Evolutionary conservation across 1,284 basidiomycete species (phyloP).

Genomic region (Naganishia sp.): DNA sequence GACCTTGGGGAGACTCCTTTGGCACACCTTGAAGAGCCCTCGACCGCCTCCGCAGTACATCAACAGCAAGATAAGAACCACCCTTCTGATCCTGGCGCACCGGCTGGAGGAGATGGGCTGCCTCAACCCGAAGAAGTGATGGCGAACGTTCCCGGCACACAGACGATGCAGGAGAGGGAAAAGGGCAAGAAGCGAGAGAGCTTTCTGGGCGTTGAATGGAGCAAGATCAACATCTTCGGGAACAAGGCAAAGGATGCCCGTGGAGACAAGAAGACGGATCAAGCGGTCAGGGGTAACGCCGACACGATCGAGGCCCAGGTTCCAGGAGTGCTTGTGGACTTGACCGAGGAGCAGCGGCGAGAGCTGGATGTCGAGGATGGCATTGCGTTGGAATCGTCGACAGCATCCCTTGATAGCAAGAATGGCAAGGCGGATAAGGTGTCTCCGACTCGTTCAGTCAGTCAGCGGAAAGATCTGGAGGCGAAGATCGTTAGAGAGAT

Average conservation of each 20-base stretch:
- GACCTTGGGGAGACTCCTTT: slow-evolving; percentile 29
- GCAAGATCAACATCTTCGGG: slow-evolving; percentile 22
- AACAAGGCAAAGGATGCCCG: slow-evolving; percentile 1
- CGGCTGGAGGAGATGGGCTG: slow-evolving; percentile 3
- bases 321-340: slow-evolving; percentile 17
- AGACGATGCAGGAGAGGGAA: slow-evolving; percentile 13
- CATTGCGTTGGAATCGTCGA: slow-evolving; percentile 14
- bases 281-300: background rate
- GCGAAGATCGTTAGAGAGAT: slow-evolving; percentile 53
- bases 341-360: slow-evolving; percentile 1
- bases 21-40: slow-evolving; percentile 9
- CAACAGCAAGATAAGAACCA: slow-evolving; percentile 17
- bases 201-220: slow-evolving; percentile 30
- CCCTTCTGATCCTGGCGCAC: slow-evolving; percentile 1
- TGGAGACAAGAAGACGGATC: background rate
- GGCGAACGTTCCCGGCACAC: slow-evolving; percentile 29
- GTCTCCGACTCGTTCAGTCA: background rate
- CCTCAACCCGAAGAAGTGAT: slow-evolving; percentile 25
- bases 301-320: slow-evolving; percentile 11
- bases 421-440: slow-evolving; percentile 16
- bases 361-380: slow-evolving; percentile 27
- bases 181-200: slow-evolving; percentile 24
- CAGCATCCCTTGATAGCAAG: slow-evolving; percentile 2
- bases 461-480: slow-evolving; percentile 50
- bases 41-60: slow-evolving; percentile 13